Evolutionary conservation across 768 basidiomycete species (phyloP).

Genomic region (Strobilomyces echinocephalus): DNA sequence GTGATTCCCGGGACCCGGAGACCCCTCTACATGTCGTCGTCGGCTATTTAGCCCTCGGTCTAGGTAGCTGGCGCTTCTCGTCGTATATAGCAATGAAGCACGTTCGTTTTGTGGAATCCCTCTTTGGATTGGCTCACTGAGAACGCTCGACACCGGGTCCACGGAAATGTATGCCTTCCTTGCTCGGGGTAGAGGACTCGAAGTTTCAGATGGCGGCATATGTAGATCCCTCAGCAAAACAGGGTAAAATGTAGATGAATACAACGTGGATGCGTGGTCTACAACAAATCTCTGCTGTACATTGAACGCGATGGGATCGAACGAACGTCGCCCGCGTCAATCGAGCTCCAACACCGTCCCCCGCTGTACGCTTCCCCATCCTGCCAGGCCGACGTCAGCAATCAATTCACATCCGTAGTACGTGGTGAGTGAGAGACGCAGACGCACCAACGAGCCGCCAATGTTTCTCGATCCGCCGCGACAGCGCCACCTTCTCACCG

Average conservation of each 20-base stretch:
- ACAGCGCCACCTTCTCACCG: constrained; percentile 95
- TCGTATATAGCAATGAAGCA: too few relatives aligned
- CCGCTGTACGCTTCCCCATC: constrained; percentile 78
- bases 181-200: too few relatives aligned
- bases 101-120: too few relatives aligned
- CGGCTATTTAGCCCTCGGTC: too few relatives aligned
- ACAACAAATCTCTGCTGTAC: background rate
- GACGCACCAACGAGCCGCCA: constrained; percentile 91
- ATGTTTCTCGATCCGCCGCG: constrained; percentile 94
- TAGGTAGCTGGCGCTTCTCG: too few relatives aligned
- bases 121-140: too few relatives aligned
- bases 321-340: constrained; percentile 25
- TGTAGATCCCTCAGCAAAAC: too few relatives aligned
- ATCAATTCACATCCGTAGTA: background rate
- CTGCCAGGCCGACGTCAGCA: constrained; percentile 25
- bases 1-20: too few relatives aligned
- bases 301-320: background rate
- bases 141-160: too few relatives aligned
- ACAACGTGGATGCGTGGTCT: background rate
- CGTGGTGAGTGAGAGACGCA: background rate
- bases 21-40: too few relatives aligned
- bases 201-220: too few relatives aligned
- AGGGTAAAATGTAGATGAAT: background rate
- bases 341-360: constrained; percentile 81
- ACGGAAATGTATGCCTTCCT: too few relatives aligned